Evolutionary conservation across 2,329 filamentous ascomycete genomes (phyloP).

Genomic region (Verticillium dahliae): DNA sequence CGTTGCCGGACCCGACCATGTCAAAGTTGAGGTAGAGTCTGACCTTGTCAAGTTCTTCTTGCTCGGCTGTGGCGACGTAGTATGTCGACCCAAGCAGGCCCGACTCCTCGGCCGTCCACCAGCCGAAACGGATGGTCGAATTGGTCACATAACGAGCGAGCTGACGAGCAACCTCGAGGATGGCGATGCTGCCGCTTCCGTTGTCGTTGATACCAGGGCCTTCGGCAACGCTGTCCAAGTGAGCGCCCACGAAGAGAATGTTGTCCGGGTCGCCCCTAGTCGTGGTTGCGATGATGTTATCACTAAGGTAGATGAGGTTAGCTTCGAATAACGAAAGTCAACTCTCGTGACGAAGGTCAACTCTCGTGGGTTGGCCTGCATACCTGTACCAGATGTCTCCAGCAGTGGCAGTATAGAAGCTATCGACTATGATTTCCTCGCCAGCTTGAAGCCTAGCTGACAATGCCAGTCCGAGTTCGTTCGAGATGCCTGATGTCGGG

Average conservation of each 20-base stretch:
- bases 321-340: background rate
- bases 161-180: slow-evolving; percentile 53
- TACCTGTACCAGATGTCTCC: slow-evolving; percentile 8
- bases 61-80: slow-evolving; percentile 44
- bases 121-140: slow-evolving; percentile 57
- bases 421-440: slow-evolving; percentile 13
- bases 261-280: slow-evolving; percentile 52
- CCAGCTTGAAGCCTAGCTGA: slow-evolving; percentile 24
- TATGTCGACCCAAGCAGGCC: slow-evolving; percentile 54
- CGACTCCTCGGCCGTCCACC: slow-evolving; percentile 59
- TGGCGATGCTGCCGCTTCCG: slow-evolving; percentile 50
- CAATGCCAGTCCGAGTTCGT: slow-evolving; percentile 26
- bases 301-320: slow-evolving; percentile 15
- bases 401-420: slow-evolving; percentile 13
- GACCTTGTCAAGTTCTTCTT: slow-evolving; percentile 46
- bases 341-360: no score
- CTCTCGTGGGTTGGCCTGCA: background rate
- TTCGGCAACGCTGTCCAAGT: slow-evolving; percentile 53
- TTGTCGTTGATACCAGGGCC: slow-evolving; percentile 64
- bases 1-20: slow-evolving; percentile 15
- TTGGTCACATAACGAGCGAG: slow-evolving; percentile 49
- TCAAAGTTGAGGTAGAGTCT: slow-evolving; percentile 20
- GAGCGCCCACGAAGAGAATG: slow-evolving; percentile 51
- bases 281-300: slow-evolving; percentile 56
- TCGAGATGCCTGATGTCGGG: slow-evolving; percentile 39